Percentiles rank a stretch among this genome's conserved stretches.
phyloP scores from a whole-genome alignment of 1,284 basidiomycete genomes.

The Paramarasmius palmivorus region DNA sequence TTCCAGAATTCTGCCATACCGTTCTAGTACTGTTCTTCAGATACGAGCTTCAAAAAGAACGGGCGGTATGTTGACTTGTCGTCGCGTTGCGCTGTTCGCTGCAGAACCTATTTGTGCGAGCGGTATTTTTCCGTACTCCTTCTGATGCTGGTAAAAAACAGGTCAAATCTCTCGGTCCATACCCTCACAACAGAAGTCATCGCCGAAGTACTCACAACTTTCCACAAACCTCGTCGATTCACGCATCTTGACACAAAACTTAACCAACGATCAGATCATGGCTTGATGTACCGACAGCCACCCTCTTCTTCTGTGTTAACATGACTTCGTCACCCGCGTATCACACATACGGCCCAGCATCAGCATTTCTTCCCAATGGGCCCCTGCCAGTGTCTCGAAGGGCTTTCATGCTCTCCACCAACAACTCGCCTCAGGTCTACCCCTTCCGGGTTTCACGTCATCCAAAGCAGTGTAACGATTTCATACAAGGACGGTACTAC shows the following conservation, averaged over 20 bases:
- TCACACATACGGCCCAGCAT: no score
- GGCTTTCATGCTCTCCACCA: no score
- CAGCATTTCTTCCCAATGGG: no score
- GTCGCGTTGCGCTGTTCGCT: constrained; percentile 23
- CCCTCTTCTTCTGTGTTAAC: constrained; percentile 21
- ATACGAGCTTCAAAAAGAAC: constrained; percentile 15
- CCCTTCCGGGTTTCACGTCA: no score
- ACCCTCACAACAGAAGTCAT: constrained; percentile 20
- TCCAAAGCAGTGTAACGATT: no score
- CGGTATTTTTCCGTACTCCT: constrained; percentile 15
- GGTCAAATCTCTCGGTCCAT: constrained; percentile 27
- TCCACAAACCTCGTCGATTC: constrained; percentile 22
- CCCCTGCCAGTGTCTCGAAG: no score
- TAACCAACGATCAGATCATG: constrained; percentile 18
- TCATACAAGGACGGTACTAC: no score
- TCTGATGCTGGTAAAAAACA: constrained; percentile 11
- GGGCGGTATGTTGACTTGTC: constrained; percentile 5
- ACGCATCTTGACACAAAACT: constrained; percentile 20
- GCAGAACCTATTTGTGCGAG: constrained; percentile 18
- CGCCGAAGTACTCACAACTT: constrained; percentile 12
- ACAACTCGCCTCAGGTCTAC: no score
- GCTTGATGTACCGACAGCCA: constrained; percentile 18
- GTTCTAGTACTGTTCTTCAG: constrained; percentile 22
- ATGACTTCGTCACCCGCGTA: constrained; percentile 24
- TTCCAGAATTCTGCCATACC: constrained; percentile 23